A percentile compares a stretch with the other conserved stretches of the same genome.
Conservation (phyloP, 2,329 filamentous ascomycete species). For the Cladosporium colombiae region DNA sequence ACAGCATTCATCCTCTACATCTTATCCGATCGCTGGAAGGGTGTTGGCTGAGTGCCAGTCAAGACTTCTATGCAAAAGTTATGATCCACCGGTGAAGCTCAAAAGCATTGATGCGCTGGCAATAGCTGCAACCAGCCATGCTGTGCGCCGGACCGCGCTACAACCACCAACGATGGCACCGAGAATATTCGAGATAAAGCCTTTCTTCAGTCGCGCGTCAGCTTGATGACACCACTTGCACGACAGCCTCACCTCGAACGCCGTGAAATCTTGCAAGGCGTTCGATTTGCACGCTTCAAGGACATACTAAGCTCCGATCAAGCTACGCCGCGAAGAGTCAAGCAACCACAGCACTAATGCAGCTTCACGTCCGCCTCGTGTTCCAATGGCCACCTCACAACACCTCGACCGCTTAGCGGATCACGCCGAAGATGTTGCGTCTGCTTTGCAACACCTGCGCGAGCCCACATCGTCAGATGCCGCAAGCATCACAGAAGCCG, state of each 20-base stretch:
- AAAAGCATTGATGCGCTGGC: conserved; percentile 11
- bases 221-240: background rate
- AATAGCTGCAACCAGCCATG: conserved; percentile 10
- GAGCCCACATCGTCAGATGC: conserved; percentile 44
- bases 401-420: conserved; percentile 44
- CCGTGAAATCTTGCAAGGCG: no score
- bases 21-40: background rate
- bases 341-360: conserved; percentile 10
- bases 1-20: background rate
- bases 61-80: background rate
- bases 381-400: conserved; percentile 16
- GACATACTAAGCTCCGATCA: no score
- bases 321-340: no score
- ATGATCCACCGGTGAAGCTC: conserved; percentile 4
- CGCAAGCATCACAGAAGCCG: conserved; percentile 55
- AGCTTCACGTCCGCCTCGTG: conserved; percentile 8
- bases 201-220: background rate
- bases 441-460: conserved; percentile 53
- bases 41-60: background rate
- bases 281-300: no score
- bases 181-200: background rate
- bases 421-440: conserved; percentile 55
- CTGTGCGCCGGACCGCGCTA: conserved; percentile 3
- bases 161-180: background rate
- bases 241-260: no score